Conservation (phyloP, 257 asterid species). For the Solanum appendiculatum region DNA sequence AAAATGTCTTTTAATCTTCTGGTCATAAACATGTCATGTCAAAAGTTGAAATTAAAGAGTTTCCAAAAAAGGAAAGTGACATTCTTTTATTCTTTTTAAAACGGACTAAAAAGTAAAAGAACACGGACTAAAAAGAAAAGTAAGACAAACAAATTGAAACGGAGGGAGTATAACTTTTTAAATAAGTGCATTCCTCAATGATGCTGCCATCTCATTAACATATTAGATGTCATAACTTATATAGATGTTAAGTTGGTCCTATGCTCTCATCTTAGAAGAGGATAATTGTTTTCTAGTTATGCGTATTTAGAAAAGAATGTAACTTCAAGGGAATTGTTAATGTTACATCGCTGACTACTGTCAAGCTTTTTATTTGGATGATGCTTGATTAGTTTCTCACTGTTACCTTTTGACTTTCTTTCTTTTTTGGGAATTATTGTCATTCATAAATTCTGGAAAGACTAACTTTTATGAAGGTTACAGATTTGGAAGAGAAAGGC, state of each 20-base stretch:
- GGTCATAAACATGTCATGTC: background rate
- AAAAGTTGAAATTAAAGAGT: background rate
- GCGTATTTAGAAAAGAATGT: background rate
- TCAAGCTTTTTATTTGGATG: background rate
- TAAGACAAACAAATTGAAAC: background rate
- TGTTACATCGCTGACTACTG: accelerated
- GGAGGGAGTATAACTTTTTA: background rate
- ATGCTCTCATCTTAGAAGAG: background rate
- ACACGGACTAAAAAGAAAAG: background rate
- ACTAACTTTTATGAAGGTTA: background rate
- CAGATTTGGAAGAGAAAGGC: conserved; percentile 96
- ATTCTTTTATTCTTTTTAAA: background rate
- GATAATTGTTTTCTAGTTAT: background rate
- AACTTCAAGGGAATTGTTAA: background rate
- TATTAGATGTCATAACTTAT: background rate
- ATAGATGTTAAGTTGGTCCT: background rate
- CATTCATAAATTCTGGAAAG: background rate
- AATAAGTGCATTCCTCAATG: background rate
- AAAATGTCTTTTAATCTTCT: background rate
- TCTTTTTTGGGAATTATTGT: background rate
- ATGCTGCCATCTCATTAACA: background rate
- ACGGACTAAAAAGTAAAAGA: background rate
- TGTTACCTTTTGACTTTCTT: background rate
- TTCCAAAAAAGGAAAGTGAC: background rate
- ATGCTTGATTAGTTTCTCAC: background rate